Conservation (phyloP, 208 protist species). For the Trichomonas gallinae region DNA sequence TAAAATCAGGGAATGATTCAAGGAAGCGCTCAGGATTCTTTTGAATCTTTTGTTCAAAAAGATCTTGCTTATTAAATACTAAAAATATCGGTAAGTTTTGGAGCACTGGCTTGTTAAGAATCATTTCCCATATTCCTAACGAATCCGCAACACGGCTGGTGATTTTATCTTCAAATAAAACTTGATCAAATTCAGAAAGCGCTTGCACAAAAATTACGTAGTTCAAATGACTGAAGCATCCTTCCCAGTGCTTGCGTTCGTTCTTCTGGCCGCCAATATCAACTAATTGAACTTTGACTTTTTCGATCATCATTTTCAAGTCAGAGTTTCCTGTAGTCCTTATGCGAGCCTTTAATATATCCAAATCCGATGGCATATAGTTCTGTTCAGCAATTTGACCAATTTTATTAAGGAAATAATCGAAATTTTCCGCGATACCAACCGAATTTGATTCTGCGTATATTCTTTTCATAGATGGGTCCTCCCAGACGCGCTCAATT, state of each 20-base stretch:
- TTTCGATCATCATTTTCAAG: background rate
- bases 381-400: background rate
- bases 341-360: conserved; percentile 26
- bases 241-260: conserved; percentile 32
- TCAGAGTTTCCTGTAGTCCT: background rate
- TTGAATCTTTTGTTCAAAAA: background rate
- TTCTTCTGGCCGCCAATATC: conserved; percentile 39
- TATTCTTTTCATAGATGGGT: background rate
- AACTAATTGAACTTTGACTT: conserved; percentile 22
- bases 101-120: background rate
- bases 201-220: conserved; percentile 27
- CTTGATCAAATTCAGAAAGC: conserved; percentile 22
- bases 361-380: conserved; percentile 26
- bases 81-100: background rate
- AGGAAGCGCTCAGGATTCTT: background rate
- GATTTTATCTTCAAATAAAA: background rate
- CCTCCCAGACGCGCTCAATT: conserved; percentile 14
- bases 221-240: conserved; percentile 33
- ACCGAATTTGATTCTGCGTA: background rate
- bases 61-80: background rate
- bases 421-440: background rate
- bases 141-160: background rate
- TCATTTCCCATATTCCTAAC: background rate
- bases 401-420: conserved; percentile 26
- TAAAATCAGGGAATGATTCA: background rate